Evolutionary conservation across 805 yeast species (phyloP), one percentile per base, ranked within the genome.

Genomic region (Hanseniaspora valbyensis): DNA sequence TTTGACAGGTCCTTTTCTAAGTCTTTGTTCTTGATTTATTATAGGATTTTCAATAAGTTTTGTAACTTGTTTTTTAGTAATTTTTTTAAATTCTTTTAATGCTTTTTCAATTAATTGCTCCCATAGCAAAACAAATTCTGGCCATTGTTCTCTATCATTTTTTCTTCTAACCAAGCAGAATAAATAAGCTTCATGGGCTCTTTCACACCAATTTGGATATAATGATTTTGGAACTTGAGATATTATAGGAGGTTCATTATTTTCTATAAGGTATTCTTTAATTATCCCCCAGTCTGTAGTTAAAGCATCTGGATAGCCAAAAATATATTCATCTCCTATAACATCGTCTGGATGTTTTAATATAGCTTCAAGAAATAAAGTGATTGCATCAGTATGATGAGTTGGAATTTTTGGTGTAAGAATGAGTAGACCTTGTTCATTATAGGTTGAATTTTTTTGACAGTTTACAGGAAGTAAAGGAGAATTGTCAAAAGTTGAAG

Each of bases 81-180:
- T 13, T 10, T n/a, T 32, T n/a, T 32, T n/a, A 12, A 32, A 32
- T n/a, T 32, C 36, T n/a, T 32, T 12, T 6, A 32, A n/a, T 13
- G 36, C 36, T 14, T 32, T 32, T n/a, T 32, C 18, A 12, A 32
- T 10, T 10, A 38, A n/a, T 12, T 21, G 5, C 21, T 38, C 29
- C 42, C 42, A 38, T 22, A 38, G 42, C 8, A 22, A 10, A 38
- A 38, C 42, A 38, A 22, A 38, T n/a, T 38, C 42, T 9, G 42
- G 42, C 42, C 42, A 38, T 5, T 38, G 16, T 4, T 12, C 9
- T 38, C 16, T 38, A 7, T 38, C 42, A 21, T 24, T 38, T 21
- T 28, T 21, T 38, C 29, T 9, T 24, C 42, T 22, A 4, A 38
- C 42, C n/a, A 38, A 14, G 18, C 16, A 38, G 19, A 22, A 38